These are phyloP conservation scores for Penstemon barbatus DNA, from an alignment of 257 asterid species.

Conservation along the genomic window DNA sequence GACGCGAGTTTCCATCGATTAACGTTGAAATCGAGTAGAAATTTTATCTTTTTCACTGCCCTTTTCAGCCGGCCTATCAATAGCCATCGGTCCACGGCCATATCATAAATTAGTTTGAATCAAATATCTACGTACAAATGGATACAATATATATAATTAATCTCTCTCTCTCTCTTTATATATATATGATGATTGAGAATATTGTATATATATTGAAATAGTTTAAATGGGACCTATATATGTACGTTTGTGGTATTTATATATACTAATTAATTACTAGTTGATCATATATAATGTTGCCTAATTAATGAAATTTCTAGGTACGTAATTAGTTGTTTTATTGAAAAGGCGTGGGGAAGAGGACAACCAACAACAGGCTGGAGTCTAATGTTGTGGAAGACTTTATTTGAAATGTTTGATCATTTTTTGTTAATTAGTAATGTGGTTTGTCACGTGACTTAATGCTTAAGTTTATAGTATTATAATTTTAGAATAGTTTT, in stretches of 20 bases:
- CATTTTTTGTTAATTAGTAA: too few relatives aligned
- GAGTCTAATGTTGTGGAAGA: slow-evolving; percentile 6
- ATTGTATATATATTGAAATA: background rate
- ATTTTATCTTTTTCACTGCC: slow-evolving; percentile 76
- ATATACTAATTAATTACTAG: background rate
- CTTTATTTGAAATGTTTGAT: background rate
- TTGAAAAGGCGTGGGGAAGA: slow-evolving; percentile 1
- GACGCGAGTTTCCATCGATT: slow-evolving; percentile 63
- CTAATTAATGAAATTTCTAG: slow-evolving; percentile 1
- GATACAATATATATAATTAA: background rate
- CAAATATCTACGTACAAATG: background rate
- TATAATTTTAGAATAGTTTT: too few relatives aligned
- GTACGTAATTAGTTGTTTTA: background rate
- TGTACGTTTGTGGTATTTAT: background rate
- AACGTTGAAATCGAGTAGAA: slow-evolving; percentile 51
- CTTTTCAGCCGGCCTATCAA: slow-evolving; percentile 58
- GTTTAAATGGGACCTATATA: background rate
- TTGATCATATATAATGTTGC: background rate
- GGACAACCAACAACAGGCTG: slow-evolving; percentile 12
- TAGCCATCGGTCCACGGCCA: slow-evolving; percentile 44
- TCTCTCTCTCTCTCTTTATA: background rate
- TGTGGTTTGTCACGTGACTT: too few relatives aligned
- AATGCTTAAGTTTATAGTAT: too few relatives aligned
- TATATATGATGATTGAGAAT: background rate
- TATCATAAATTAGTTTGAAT: slow-evolving; percentile 17